Base-by-base conservation (phyloP, 2,329 filamentous ascomycete genomes). In the Talaromyces sp. region DNA sequence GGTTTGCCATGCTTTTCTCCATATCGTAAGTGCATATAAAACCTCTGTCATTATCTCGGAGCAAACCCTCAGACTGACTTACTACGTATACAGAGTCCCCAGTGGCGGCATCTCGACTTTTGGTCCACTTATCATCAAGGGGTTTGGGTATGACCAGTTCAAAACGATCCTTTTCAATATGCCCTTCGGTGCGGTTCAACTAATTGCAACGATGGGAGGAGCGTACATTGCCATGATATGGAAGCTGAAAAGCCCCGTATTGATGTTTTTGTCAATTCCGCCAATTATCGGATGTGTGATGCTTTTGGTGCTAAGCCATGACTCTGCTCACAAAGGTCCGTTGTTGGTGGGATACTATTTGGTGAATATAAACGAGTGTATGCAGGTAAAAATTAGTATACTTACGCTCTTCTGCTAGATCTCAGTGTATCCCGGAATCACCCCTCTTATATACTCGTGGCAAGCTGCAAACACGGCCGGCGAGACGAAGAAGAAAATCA, bases 361-460 rank as follows among this genome's bases (percentile, higher is more conserved):
- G 62, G 68, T 70, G 60, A 62, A 68, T 56, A 6, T 1, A 24
- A 26, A 24, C 3, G n/a, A 29, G 41, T 19, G 29, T 61, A n/a
- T 24, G 26, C 14, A 35, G 58, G 24, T 29, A 60, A 17, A 21
- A 56, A 26, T 59, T 57, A 14, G 31, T 41, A 46, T 51, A n/a
- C 32, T 56, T 58, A 60, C 24, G 29, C 53, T 24, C 65, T 48
- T 55, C 21, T 21, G 4, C 17, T 56, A 76, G 73, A 83, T 85
- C 46, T 85, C 82, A 0, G 79, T 85, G 8, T 86, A 86, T 56
- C 83, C 84, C 0, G 85, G 80, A 6, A 84, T 84, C 61, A 79
- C 85, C 3, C 85, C 88, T 43, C 81, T 86, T 58, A 90, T 86
- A 65, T 88, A 91, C 67, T 88, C 85, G 63, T 90, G 87, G 70